Evolutionary conservation across 192 early-diverging fungal genomes (phyloP).

Genomic region (Entophlyctis luteolus): DNA sequence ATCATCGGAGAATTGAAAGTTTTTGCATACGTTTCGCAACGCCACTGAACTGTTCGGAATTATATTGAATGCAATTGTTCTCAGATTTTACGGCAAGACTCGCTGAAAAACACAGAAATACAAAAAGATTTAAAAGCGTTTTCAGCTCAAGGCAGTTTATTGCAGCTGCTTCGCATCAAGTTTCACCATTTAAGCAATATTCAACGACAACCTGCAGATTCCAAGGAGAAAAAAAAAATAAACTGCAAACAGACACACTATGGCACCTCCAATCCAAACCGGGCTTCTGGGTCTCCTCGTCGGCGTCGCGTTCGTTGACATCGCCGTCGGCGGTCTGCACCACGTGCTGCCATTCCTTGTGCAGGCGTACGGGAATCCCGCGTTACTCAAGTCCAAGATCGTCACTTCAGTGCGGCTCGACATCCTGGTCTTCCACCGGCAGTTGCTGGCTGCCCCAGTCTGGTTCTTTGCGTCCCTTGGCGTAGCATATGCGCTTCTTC

Average conservation of each 20-base stretch:
- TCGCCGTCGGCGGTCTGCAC: conserved; percentile 8
- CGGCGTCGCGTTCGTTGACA: conserved; percentile 10
- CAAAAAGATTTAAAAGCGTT: too few species aligned
- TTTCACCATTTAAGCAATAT: not conserved
- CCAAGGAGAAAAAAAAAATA: not conserved
- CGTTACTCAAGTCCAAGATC: conserved; percentile 22
- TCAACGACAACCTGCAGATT: too few species aligned
- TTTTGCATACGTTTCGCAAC: too few species aligned
- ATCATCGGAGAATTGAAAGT: too few species aligned
- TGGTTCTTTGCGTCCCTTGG: not conserved
- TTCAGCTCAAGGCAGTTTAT: too few species aligned
- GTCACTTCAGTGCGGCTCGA: not conserved
- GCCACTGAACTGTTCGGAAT: too few species aligned
- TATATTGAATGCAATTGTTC: too few species aligned
- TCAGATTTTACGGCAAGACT: too few species aligned
- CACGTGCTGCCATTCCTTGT: conserved; percentile 12
- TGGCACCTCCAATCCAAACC: conserved; percentile 10
- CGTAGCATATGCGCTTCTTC: conserved; percentile 6
- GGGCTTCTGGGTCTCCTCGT: conserved; percentile 12
- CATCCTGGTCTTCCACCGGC: conserved; percentile 4
- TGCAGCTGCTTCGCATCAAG: not conserved
- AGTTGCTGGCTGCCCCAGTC: not conserved
- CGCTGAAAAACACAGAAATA: too few species aligned
- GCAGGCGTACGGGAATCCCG: conserved; percentile 6
- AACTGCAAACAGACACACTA: conserved; percentile 7